Conservation (phyloP, 2,329 filamentous ascomycete genomes). For the Proliferodiscus dingleyae region DNA sequence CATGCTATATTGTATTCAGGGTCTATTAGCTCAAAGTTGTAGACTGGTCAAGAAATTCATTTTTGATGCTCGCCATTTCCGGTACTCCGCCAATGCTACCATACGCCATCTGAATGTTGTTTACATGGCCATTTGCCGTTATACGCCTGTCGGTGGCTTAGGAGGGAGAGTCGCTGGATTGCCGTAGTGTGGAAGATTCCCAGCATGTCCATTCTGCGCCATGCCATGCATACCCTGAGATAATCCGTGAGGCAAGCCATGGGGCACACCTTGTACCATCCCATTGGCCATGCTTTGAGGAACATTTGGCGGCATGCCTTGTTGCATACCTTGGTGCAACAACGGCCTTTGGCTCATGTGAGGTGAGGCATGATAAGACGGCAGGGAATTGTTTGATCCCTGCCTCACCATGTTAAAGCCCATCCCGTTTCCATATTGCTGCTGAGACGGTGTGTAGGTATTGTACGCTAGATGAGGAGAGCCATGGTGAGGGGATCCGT, state of each 20-base stretch:
- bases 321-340: constrained; percentile 31
- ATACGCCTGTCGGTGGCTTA: constrained; percentile 45
- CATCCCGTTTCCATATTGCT: constrained; percentile 29
- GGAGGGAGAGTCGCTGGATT: constrained; percentile 49
- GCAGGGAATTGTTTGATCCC: constrained; percentile 33
- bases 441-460: constrained; percentile 28
- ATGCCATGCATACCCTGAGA: constrained; percentile 18
- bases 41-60: constrained; percentile 27
- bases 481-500: constrained; percentile 31
- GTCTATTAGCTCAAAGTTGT: constrained; percentile 29
- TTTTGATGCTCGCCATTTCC: constrained; percentile 27
- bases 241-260: constrained; percentile 15
- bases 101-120: constrained; percentile 30
- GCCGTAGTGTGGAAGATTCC: constrained; percentile 52
- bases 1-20: constrained; percentile 22
- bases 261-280: constrained; percentile 17
- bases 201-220: constrained; percentile 27
- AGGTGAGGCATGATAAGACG: constrained; percentile 33
- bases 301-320: constrained; percentile 23
- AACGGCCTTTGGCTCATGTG: constrained; percentile 32
- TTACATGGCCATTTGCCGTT: constrained; percentile 24
- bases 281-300: constrained; percentile 26
- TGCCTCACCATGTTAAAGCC: constrained; percentile 33
- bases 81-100: constrained; percentile 34
- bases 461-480: constrained; percentile 42